These are phyloP conservation scores for Mantamonas sphyraenae DNA, from an alignment of 78 protist genomes.

Conservation along the genomic window DNA sequence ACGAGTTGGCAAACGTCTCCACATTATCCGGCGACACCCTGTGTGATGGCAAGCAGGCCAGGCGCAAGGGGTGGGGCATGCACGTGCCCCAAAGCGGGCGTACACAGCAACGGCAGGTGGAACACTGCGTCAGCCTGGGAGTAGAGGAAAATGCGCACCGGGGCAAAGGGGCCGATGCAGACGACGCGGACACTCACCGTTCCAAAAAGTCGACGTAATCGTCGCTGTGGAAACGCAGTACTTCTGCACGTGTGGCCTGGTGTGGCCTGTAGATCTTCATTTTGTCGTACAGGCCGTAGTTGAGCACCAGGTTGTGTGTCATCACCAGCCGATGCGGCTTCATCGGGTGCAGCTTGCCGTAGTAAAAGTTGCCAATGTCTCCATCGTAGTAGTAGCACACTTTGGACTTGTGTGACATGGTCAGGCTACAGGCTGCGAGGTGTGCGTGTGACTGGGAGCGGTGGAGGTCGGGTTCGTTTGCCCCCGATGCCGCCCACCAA, in stretches of 20 bases:
- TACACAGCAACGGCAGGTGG: background rate
- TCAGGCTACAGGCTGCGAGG: no score
- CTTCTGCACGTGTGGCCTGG: constrained; percentile 32
- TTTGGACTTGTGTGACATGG: no score
- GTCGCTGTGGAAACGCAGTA: constrained; percentile 59
- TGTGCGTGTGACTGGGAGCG: no score
- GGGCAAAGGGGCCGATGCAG: background rate
- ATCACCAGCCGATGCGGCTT: constrained; percentile 84
- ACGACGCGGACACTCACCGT: background rate
- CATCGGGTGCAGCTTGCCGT: constrained; percentile 75
- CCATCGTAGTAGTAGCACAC: no score
- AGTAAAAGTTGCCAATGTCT: constrained; percentile 43
- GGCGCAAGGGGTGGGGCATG: background rate
- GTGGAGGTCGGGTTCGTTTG: no score
- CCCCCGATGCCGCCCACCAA: no score
- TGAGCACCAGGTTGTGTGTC: constrained; percentile 75
- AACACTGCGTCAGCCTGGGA: background rate
- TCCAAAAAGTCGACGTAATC: constrained; percentile 66
- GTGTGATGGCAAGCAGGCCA: background rate
- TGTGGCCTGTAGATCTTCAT: constrained; percentile 61
- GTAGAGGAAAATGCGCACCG: background rate
- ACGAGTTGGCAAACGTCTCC: constrained; percentile 5
- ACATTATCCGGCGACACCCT: constrained; percentile 63
- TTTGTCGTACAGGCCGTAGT: constrained; percentile 71
- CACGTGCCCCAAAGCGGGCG: background rate